phyloP scores from a whole-genome alignment of 352 stramenopile species.

The Globisporangium parvum region DNA sequence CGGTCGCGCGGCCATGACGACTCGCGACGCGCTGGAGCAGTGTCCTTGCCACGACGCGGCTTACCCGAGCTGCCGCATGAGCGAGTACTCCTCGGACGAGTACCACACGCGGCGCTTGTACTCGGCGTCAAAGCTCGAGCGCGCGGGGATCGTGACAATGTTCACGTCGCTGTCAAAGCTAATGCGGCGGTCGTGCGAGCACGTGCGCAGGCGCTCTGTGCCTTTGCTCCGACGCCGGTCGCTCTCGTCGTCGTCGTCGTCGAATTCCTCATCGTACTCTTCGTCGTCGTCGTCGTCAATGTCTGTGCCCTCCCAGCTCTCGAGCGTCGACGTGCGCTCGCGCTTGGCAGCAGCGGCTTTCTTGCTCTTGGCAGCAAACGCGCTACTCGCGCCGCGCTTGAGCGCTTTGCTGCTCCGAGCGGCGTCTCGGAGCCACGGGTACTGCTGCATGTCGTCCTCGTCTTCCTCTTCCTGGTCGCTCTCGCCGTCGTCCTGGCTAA shows the following conservation, averaged over 20 bases:
- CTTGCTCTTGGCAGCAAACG: slow-evolving; percentile 19
- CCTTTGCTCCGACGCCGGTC: slow-evolving; percentile 9
- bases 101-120: slow-evolving; percentile 82
- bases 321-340: slow-evolving; percentile 46
- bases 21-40: too few species aligned
- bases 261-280: slow-evolving; percentile 33
- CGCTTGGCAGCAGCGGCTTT: slow-evolving; percentile 25
- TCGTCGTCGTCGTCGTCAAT: slow-evolving; percentile 48
- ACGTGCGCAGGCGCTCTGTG: slow-evolving; percentile 47
- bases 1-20: too few species aligned
- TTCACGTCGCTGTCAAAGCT: slow-evolving; percentile 72
- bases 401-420: neutral
- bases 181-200: slow-evolving; percentile 67
- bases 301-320: slow-evolving; percentile 53
- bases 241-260: slow-evolving; percentile 43
- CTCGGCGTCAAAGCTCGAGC: slow-evolving; percentile 64
- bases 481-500: slow-evolving; percentile 44
- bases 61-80: slow-evolving; percentile 34
- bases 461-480: slow-evolving; percentile 36
- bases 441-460: slow-evolving; percentile 36
- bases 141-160: slow-evolving; percentile 64
- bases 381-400: slow-evolving; percentile 8
- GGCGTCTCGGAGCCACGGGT: neutral
- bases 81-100: slow-evolving; percentile 53
- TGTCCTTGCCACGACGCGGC: neutral